phyloP scores from a whole-genome alignment of 116 monocot genomes.

The Posidonia oceanica region DNA sequence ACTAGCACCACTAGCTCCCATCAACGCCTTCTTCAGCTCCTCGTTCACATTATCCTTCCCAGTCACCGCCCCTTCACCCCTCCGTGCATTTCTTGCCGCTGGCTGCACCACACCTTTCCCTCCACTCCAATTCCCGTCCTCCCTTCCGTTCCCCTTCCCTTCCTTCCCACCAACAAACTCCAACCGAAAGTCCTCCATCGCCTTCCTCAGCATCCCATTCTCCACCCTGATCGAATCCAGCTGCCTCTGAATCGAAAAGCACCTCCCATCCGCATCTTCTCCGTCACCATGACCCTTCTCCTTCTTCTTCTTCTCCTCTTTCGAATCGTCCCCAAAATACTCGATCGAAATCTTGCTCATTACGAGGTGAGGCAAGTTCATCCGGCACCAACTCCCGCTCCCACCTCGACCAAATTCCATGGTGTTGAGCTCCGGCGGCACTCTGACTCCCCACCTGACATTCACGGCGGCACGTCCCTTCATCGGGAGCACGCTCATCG shows the following conservation, averaged over 20 bases:
- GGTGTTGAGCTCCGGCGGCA: no score
- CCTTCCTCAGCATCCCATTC: slow-evolving; percentile 21
- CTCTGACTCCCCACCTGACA: no score
- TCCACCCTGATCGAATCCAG: slow-evolving; percentile 40
- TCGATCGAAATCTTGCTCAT: slow-evolving; percentile 76
- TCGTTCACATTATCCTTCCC: slow-evolving; percentile 22
- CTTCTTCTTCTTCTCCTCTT: slow-evolving; percentile 1
- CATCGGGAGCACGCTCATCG: not conserved
- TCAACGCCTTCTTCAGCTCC: slow-evolving; percentile 7
- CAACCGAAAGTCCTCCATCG: slow-evolving; percentile 32
- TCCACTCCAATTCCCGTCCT: no score
- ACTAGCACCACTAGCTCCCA: slow-evolving; percentile 17
- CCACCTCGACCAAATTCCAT: not conserved
- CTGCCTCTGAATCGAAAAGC: slow-evolving; percentile 7
- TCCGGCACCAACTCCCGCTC: not conserved
- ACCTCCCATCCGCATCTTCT: no score
- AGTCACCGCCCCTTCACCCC: slow-evolving; percentile 10
- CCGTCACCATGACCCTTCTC: not conserved
- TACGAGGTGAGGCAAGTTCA: slow-evolving; percentile 47
- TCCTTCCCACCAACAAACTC: slow-evolving; percentile 4
- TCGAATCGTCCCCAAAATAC: slow-evolving; percentile 12
- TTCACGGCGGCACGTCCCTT: not conserved
- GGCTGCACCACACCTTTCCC: not conserved
- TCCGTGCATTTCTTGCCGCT: not conserved
- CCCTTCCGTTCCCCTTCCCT: no score